A percentile compares a stretch with the other conserved stretches of the same genome.
Conservation (phyloP, 345 rosid species). For the Heritiera fomes region DNA sequence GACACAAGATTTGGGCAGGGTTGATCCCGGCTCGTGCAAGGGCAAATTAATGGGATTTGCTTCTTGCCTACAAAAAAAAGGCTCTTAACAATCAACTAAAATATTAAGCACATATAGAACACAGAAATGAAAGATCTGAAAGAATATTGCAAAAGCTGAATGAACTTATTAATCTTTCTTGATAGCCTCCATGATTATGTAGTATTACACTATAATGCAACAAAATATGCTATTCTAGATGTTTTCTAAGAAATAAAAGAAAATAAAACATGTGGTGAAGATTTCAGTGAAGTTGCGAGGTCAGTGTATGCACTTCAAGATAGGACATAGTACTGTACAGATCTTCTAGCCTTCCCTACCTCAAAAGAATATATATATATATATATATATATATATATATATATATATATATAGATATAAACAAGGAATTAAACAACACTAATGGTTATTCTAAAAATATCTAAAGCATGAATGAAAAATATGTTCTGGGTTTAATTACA, state of each 20-base stretch:
- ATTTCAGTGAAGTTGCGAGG: neutral
- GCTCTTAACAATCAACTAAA: neutral
- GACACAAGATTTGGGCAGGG: neutral
- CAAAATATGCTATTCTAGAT: neutral
- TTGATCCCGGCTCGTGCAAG: neutral
- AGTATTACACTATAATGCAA: neutral
- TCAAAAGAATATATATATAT: neutral
- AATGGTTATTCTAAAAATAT: neutral
- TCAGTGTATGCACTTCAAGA: neutral
- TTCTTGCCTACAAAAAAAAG: neutral
- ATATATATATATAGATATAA: neutral
- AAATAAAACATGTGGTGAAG: neutral
- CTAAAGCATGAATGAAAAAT: neutral
- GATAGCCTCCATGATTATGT: neutral
- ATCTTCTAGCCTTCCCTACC: conserved; percentile 8
- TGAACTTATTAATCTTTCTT: conserved; percentile 3
- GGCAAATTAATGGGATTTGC: neutral
- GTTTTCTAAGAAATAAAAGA: neutral
- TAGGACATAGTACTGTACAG: neutral
- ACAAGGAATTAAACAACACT: neutral
- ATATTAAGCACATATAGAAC: neutral
- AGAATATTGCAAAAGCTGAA: conserved; percentile 16
- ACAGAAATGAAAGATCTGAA: neutral
- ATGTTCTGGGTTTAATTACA: neutral
- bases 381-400: neutral